phyloP scores from a whole-genome alignment of 305 asterid species.

The Fraxinus angustifolia region DNA sequence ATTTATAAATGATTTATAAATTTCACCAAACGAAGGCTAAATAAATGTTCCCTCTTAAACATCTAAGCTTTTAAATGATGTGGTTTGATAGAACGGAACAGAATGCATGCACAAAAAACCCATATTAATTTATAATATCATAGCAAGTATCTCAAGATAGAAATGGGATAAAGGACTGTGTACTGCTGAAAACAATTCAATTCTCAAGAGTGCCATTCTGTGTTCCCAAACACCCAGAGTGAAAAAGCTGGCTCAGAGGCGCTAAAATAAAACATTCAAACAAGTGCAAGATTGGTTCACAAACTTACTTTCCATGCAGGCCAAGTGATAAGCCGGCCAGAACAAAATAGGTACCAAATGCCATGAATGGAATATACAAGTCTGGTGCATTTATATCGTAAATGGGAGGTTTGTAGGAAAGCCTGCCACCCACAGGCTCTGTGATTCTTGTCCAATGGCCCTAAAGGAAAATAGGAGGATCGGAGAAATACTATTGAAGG shows the following conservation, averaged over 20 bases:
- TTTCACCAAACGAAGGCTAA: not conserved
- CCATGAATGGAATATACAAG: constrained; percentile 51
- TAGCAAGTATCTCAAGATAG: not conserved
- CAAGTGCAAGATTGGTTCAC: not conserved
- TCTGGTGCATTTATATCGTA: constrained; percentile 56
- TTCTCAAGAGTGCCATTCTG: not conserved
- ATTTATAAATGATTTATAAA: not conserved
- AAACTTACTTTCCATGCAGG: constrained; percentile 42
- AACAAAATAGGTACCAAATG: constrained; percentile 48
- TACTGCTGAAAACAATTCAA: not conserved
- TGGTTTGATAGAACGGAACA: not conserved
- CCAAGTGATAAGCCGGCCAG: constrained; percentile 47
- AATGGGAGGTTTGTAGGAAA: constrained; percentile 52
- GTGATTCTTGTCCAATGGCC: constrained; percentile 57
- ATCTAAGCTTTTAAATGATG: not conserved
- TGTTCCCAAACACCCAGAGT: not conserved
- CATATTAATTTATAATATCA: not conserved
- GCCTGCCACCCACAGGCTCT: constrained; percentile 52
- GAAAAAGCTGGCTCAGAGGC: not conserved
- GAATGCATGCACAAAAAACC: not conserved
- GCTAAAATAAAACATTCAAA: not conserved
- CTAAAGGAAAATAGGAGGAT: constrained; percentile 20
- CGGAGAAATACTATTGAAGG: not conserved
- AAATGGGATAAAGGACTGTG: not conserved
- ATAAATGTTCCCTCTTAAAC: not conserved